Evolutionary conservation across 2,329 filamentous ascomycete genomes (phyloP), one percentile per base, ranked within the genome.

Genomic region (Venturia oleaginea): DNA sequence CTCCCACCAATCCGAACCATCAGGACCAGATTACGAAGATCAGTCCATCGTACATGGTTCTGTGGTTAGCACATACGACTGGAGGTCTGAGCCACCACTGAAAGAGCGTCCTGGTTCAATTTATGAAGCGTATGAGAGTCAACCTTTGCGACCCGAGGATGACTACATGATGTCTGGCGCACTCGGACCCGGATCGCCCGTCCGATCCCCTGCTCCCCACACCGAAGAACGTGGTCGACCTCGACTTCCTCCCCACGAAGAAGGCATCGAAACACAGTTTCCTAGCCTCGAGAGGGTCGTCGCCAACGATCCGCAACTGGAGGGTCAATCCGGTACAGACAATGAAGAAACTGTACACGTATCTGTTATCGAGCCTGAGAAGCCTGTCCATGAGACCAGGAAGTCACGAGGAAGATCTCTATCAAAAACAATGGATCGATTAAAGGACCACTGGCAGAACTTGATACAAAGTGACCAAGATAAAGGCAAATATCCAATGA

Each of bases 161-260:
- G 22, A 51, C 46, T 51, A 51, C 46, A 51, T 51, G 46, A 51
- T 51, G 46, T 51, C 46, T 24, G 46, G 46, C 22, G 46, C n/a
- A 27, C 46, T 51, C 24, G 46, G 46, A 51, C 46, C 46, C 24
- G 46, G n/a, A 51, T 51, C 46, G 22, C 46, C 46, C 22, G 46
- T 51, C 22, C 46, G 22, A 4, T 51, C 46, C 8, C 46, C 46
- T 51, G 46, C n/a, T 27, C 11, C n/a, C 10, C 15, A 27, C 46
- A 22, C 46, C 24, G 46, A 51, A 27, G 46, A 51, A 27, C 46
- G 46, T 24, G 46, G 46, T 51, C 46, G 46, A 51, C 13, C 7
- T 4, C 22, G 22, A 27, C 24, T 51, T 22, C 27, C 46, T 51
- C 46, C 46, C 22, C 46, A 51, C 46, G 24, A 51, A 51, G 46